These are phyloP conservation scores for Fraxinus greggii DNA, from an alignment of 305 asterid species.

Conservation along the genomic window DNA sequence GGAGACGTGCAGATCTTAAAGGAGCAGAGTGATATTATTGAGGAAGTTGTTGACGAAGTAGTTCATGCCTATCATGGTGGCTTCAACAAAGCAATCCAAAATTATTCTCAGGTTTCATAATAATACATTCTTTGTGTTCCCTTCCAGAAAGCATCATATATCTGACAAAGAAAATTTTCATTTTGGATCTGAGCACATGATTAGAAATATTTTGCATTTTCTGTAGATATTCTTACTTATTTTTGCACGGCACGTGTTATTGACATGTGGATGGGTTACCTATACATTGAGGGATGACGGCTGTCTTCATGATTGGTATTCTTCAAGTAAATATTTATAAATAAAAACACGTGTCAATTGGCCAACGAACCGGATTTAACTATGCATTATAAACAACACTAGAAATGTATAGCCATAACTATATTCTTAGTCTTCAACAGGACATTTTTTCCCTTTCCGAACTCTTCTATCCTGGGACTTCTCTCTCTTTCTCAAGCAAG, in stretches of 20 bases:
- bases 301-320: background rate
- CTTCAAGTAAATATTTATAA: background rate
- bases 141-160: constrained; percentile 15
- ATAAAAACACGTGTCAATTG: background rate
- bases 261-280: background rate
- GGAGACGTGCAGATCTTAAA: constrained; percentile 73
- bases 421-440: background rate
- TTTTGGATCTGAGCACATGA: background rate
- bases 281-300: background rate
- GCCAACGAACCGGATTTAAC: background rate
- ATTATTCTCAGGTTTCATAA: constrained; percentile 92
- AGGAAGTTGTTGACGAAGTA: constrained; percentile 99
- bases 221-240: background rate
- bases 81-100: constrained; percentile 98
- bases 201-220: constrained; percentile 14
- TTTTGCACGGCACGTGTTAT: constrained; percentile 2
- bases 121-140: constrained; percentile 20
- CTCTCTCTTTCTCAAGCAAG: too few relatives aligned
- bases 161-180: constrained; percentile 20
- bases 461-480: background rate
- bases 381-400: background rate
- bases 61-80: constrained; percentile 98
- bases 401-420: background rate
- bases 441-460: background rate
- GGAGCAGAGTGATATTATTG: constrained; percentile 93